Base-by-base conservation (phyloP, 1,284 basidiomycete genomes). In the Waitea zeae region DNA sequence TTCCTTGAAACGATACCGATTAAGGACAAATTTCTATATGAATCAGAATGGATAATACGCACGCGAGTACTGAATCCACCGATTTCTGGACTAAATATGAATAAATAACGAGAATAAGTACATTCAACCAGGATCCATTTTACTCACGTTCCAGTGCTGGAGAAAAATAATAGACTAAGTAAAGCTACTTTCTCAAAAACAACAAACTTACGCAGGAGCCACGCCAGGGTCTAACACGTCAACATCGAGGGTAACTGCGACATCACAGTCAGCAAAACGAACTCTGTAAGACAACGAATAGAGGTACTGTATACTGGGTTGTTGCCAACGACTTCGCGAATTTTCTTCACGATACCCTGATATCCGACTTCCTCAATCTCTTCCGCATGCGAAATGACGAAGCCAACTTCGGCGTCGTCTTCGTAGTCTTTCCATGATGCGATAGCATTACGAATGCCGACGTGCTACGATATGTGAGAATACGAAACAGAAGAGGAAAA, bases 11-110 rank as follows among this genome's bases (percentile, higher is more conserved):
- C 1, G n/a, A n/a, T 15, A 17, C 30, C n/a, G n/a, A 29, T 20
- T 11, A n/a, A n/a, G n/a, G n/a, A n/a, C n/a, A n/a, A n/a, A 32
- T 20, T 33, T 18, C 28, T 12, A 12, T 20, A 20, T 11, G 5
- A 20, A 14, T 15, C 18, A 17, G 4, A 12, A 12, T 6, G 27
- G 33, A 24, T 26, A 20, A 30, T 20, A n/a, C 49, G 11, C 37
- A 52, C 50, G 30, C 57, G 47, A 0, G 55, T 58, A 1, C 53
- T 51, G 43, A 56, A 54, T 5, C 57, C 58, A 26, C 57, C 58
- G 6, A 57, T 54, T 40, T 57, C 54, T 1, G 52, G 49, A n/a
- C 49, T 51, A 30, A 1, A 6, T n/a, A 22, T 1, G 1, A 12
- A 7, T n/a, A 26, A n/a, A n/a, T n/a, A n/a, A n/a, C n/a, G n/a